phyloP scores from a whole-genome alignment of 1,284 basidiomycete species.

The Leucoagaricus sp. region DNA sequence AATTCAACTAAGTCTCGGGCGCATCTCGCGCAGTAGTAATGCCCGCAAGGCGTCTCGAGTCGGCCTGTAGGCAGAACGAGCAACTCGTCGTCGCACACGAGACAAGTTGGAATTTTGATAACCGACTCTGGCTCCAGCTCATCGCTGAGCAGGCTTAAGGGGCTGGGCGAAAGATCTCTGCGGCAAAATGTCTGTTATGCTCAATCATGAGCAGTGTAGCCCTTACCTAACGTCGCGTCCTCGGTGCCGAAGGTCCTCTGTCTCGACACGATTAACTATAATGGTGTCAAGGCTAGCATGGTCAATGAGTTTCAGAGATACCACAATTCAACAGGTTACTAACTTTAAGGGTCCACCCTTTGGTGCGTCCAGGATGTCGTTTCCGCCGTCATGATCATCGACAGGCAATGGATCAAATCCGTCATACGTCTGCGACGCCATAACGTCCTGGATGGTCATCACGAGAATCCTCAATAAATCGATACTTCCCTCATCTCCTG shows the following conservation, averaged over 20 bases:
- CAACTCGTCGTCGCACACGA: not conserved
- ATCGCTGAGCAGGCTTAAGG: not conserved
- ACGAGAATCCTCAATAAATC: slow-evolving; percentile 9
- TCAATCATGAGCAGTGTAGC: not conserved
- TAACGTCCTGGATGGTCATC: slow-evolving; percentile 1
- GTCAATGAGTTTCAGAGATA: not conserved
- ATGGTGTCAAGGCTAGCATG: not conserved
- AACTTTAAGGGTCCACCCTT: not conserved
- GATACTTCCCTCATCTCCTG: not conserved
- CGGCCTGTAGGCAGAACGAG: not conserved
- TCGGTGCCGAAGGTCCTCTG: not conserved
- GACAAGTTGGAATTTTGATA: not conserved
- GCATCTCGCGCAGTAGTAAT: slow-evolving; percentile 8
- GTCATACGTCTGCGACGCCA: not conserved
- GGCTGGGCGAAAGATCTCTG: not conserved
- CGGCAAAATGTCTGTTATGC: not conserved
- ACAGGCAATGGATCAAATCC: not conserved
- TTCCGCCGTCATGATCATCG: not conserved
- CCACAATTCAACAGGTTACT: not conserved
- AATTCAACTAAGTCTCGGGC: not conserved
- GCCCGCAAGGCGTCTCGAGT: slow-evolving; percentile 10
- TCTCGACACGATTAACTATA: not conserved
- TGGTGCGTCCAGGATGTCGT: not conserved
- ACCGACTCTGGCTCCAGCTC: not conserved
- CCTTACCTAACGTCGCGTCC: not conserved